A percentile compares a stretch with the other conserved stretches of the same genome.
Evolutionary conservation across 1,284 basidiomycete species (phyloP).

Genomic region (Ceratobasidium theobromae): DNA sequence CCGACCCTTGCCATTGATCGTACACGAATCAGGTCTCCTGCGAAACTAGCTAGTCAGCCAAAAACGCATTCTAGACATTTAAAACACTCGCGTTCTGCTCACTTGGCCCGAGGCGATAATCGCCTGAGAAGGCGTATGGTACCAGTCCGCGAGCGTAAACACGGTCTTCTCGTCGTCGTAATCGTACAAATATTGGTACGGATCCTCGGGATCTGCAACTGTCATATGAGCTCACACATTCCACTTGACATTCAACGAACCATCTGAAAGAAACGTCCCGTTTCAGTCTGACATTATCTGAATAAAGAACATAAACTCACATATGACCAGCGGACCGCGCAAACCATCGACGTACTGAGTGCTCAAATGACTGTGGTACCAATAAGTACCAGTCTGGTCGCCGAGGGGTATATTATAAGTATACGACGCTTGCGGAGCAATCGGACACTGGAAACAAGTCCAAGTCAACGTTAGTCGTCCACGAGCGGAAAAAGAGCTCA

Average conservation of each 20-base stretch:
- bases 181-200: slow-evolving; percentile 3
- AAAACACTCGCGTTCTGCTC: neutral
- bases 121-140: slow-evolving; percentile 6
- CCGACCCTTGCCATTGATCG: slow-evolving; percentile 42
- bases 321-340: slow-evolving; percentile 43
- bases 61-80: neutral
- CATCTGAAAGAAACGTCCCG: neutral
- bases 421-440: slow-evolving; percentile 40
- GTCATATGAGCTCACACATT: neutral
- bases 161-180: slow-evolving; percentile 28
- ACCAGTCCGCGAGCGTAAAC: slow-evolving; percentile 21
- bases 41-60: neutral
- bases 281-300: neutral
- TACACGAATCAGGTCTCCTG: slow-evolving; percentile 43
- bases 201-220: slow-evolving; percentile 9
- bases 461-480: too few species aligned
- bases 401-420: slow-evolving; percentile 10
- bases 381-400: slow-evolving; percentile 45
- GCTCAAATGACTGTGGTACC: slow-evolving; percentile 46
- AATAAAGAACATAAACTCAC: slow-evolving; percentile 30
- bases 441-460: slow-evolving; percentile 50
- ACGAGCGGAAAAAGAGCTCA: neutral
- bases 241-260: neutral
- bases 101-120: slow-evolving; percentile 15
- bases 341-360: slow-evolving; percentile 53